Base-by-base conservation (phyloP, 495 filamentous ascomycete genomes). In the Penicillium fimorum region DNA sequence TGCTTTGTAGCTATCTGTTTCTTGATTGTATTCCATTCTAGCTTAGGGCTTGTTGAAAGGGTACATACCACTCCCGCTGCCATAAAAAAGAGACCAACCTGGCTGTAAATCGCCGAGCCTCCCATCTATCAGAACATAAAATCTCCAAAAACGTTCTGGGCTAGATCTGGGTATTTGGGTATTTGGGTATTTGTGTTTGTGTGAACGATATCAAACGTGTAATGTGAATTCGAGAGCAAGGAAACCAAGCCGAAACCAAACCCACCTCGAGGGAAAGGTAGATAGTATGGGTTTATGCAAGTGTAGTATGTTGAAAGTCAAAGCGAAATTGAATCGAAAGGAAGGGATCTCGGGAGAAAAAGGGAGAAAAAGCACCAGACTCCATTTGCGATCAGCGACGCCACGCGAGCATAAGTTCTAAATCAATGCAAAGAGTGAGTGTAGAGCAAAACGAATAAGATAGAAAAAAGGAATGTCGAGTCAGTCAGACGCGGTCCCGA, bases 401-500 rank as follows among this genome's bases (percentile, higher is more conserved):
- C 60, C 56, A 50, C 40, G 45, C 35, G 30, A 62, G 48, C 60
- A 58, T 15, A 55, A 56, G 18, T 41, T 66, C 66, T 66, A 66
- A 61, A 58, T 54, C 61, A 53, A 47, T 45, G 27, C 15, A 48
- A 49, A 66, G 15, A 40, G 45, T 27, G 48, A 40, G 45, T 27
- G 48, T 47, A 29, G 43, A 40, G 41, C 12, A 52, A 49, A 60
- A 58, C 50, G 38, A 45, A 46, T 25, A 13, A 33, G n/a, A 13
- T 25, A 29, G 17, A 56, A 40, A 51, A 22, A 48, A 38, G 33
- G 33, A 44, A 50, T 35, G 41, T 38, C 12, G 44, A 41, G 41
- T 35, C 11, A 42, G 37, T 84, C 76, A 93, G 35, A 93, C 90
- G 63, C 90, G 78, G 66, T 95, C 89, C 62, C 87, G 85, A 12